Evolutionary conservation across 495 filamentous ascomycete species (phyloP).

Genomic region (Lasiosphaeria miniovina): DNA sequence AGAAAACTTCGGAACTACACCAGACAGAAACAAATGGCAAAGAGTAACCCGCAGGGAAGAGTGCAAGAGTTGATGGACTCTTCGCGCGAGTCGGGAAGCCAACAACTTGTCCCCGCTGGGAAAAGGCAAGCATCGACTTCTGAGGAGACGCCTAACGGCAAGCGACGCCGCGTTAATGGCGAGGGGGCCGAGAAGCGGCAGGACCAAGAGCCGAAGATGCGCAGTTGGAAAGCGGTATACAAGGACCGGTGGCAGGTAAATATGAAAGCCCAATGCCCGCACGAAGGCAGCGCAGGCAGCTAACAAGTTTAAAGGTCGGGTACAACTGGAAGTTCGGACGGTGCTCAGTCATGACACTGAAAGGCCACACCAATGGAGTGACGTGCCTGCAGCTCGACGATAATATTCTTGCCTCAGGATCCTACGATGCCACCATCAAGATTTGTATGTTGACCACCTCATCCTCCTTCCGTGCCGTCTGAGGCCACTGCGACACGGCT

Average conservation of each 20-base stretch:
- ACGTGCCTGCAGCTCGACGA: conserved; percentile 97
- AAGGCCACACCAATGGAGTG: conserved; percentile 89
- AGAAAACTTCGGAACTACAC: conserved; percentile 86
- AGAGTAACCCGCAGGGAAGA: conserved; percentile 28
- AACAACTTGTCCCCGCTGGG: background rate
- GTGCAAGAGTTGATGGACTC: conserved; percentile 25
- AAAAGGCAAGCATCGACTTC: conserved; percentile 34
- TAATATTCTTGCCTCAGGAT: conserved; percentile 86
- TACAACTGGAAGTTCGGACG: conserved; percentile 96
- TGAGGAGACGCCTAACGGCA: conserved; percentile 34
- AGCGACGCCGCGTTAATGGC: conserved; percentile 45
- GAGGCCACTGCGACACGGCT: background rate
- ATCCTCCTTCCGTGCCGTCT: background rate
- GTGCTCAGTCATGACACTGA: conserved; percentile 75
- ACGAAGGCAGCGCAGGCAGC: background rate
- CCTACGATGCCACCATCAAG: conserved; percentile 91
- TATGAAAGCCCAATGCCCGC: conserved; percentile 14
- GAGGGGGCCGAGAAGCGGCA: conserved; percentile 7
- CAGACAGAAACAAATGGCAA: conserved; percentile 64
- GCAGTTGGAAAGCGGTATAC: conserved; percentile 81
- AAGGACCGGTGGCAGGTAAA: conserved; percentile 32
- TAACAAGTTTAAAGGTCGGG: conserved; percentile 62
- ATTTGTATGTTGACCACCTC: conserved; percentile 56
- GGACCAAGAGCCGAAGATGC: conserved; percentile 36
- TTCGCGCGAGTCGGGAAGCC: conserved; percentile 4